phyloP scores from a whole-genome alignment of 2,329 filamentous ascomycete species.

The Colletotrichum sp. region DNA sequence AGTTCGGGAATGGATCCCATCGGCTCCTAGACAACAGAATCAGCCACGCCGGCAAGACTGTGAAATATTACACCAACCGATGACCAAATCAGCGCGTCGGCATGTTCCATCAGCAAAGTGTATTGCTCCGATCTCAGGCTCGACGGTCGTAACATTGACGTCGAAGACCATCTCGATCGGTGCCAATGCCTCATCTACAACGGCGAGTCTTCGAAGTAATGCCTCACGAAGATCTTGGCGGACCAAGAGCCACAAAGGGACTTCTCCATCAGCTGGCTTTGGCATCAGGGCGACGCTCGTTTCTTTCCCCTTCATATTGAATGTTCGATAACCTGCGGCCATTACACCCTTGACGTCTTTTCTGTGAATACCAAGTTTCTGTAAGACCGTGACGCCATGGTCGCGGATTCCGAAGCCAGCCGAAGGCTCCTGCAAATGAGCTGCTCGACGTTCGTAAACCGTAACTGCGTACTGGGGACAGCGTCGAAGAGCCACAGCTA shows the following conservation, averaged over 20 bases:
- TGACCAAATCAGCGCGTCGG: background rate
- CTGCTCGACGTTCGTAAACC: background rate
- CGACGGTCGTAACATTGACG: too few species aligned
- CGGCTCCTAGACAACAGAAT: background rate
- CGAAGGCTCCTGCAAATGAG: background rate
- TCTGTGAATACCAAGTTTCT: background rate
- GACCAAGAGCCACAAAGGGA: background rate
- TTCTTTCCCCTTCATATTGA: background rate
- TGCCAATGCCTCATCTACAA: background rate
- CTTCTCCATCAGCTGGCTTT: background rate
- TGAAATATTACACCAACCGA: background rate
- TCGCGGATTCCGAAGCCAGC: background rate
- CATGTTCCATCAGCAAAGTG: background rate
- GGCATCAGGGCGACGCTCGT: background rate
- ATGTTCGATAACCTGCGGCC: background rate
- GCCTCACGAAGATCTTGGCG: background rate
- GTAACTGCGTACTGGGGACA: background rate
- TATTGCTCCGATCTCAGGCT: background rate
- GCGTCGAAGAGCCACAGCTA: background rate
- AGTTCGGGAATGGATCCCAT: background rate
- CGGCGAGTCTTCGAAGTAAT: background rate
- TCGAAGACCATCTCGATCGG: background rate
- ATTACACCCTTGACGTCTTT: background rate
- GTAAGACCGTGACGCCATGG: background rate
- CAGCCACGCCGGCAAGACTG: background rate